phyloP scores from a whole-genome alignment of 495 filamentous ascomycete genomes.

The Glarea lozoyensis region DNA sequence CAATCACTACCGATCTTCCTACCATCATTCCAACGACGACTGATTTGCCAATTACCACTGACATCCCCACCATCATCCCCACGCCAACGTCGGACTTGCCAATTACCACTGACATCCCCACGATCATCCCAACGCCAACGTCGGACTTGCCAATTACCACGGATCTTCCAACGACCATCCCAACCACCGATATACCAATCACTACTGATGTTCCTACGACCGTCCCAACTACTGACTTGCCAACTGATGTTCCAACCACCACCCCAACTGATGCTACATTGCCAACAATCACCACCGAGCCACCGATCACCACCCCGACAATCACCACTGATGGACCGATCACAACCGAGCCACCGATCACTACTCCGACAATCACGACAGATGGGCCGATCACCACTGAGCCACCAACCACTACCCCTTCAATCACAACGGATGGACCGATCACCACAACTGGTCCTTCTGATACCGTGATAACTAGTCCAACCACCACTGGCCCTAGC shows the following conservation, averaged over 20 bases:
- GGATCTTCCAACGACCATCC: not conserved
- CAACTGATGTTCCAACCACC: too few species aligned
- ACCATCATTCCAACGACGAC: not conserved
- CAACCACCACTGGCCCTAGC: slow-evolving; percentile 1
- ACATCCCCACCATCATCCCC: too few species aligned
- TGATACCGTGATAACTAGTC: not conserved
- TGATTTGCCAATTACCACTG: too few species aligned
- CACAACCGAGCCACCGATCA: not conserved
- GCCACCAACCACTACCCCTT: too few species aligned
- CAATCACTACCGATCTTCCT: not conserved
- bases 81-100: not conserved
- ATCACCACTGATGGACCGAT: not conserved
- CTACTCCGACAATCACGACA: not conserved
- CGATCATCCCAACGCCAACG: not conserved
- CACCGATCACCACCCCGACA: not conserved
- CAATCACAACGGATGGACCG: too few species aligned
- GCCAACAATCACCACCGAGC: not conserved
- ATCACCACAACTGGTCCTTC: too few species aligned
- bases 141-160: too few species aligned
- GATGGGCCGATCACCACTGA: not conserved
- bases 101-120: too few species aligned
- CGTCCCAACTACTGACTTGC: slow-evolving; percentile 5
- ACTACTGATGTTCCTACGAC: not conserved
- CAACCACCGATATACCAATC: not conserved
- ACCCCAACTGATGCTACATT: slow-evolving; percentile 3